Base-by-base conservation (phyloP, 495 filamentous ascomycete genomes). In the Podospora pseudoanserina region DNA sequence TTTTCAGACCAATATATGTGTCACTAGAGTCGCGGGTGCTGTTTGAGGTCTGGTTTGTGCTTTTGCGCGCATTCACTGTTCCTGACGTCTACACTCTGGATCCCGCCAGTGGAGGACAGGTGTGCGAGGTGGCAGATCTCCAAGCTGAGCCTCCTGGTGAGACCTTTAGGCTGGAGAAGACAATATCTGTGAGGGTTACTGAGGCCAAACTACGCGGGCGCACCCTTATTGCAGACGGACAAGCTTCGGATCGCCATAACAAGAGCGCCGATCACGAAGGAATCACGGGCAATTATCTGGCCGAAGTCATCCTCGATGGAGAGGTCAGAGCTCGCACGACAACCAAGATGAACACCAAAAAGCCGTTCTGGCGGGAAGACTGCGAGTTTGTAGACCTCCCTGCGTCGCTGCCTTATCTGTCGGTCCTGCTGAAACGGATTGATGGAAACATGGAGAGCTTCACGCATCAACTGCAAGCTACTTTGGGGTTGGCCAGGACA, bases 1-100 rank as follows among this genome's bases (percentile, higher is more conserved):
- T 91, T 54, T 82, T 89, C 65, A 83, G 88, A 23, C 91, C 92
- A 18, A 85, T 93, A 5, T 98, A 97, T 78, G 85, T 99, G 28
- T 88, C 91, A 18, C 78, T 98, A 18, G 96, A 98, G 70, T 93
- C 88, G 20, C 85, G 96, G 20, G 90, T 97, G 1, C 80, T 95
- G 6, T 97, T 95, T 74, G 95, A 99, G 73, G 96, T 97, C 15
- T 98, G 95, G 96, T 94, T 97, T 75, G 95, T 97, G 7, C 84
- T 99, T 28, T 75, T 99, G 28, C 87, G 94, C 68, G 93, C 95
- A 0, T 98, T 97, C 74, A 92, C 95, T 1, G 91, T 96, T 61
- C 96, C 96, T 9, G 94, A 98, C 74, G 83, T 99, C 34, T 98
- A 97, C 71, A 91, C 90, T 13, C 55, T 83, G 15, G 78, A 82